Base-by-base conservation (phyloP, 345 rosid species). In the Lepidium sativum region DNA sequence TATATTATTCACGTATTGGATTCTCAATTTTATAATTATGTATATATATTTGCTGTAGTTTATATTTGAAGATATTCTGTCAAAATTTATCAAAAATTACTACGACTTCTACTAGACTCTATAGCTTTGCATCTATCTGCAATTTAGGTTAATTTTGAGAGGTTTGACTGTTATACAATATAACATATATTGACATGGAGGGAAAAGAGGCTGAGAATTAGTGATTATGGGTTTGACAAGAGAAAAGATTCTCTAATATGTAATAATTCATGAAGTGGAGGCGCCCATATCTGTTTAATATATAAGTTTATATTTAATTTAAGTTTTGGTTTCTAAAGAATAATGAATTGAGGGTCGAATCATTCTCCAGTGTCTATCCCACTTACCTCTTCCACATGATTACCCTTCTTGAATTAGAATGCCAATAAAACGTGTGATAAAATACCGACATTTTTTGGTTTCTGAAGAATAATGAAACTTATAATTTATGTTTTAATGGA, bases 201-300 rank as follows among this genome's bases (percentile, higher is more conserved):
- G 49, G n/a, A n/a, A 64, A 63, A 52, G 14, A 18, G 40, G 45
- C 69, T 14, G 49, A 44, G 35, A 43, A 27, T 52, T 43, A 72
- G 60, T 16, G 66, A 52, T 72, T 45, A 65, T 59, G 63, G 54
- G 43, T 51, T 72, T 72, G 76, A 65, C 67, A 8, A 43, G 41
- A 45, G 63, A 59, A 50, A 60, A 60, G 68, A 73, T 73, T 73
- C 63, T 54, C 63, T 52, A 59, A 59, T 66, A 67, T 43, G 40
- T 43, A 25, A 52, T 16, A 42, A 39, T 29, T 54, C 34, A 72
- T 60, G 68, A 51, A 67, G 72, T 60, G 68, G 72, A 73, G 55
- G 63, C 68, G 72, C 77, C 63, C 58, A 59, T 52, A 60, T 60
- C 72, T 59, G 44, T 52, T 73, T 72, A 59, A 71, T 54, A 60